Conservation (phyloP, 2,329 filamentous ascomycete species). For the Apiospora pterosperma region DNA sequence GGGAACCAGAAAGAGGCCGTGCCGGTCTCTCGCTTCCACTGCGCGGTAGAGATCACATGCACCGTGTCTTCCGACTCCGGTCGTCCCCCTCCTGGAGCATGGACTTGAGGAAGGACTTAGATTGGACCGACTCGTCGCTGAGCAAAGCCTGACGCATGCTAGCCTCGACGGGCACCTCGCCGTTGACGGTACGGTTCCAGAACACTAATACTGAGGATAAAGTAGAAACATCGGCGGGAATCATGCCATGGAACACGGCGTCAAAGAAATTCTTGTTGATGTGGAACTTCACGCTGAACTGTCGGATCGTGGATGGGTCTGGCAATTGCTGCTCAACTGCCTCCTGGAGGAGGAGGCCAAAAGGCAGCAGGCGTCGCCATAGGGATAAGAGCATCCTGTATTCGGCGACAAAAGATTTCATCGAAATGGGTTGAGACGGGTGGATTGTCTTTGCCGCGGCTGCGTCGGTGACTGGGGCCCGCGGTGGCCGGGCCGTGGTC, state of each 20-base stretch:
- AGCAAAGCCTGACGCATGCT: neutral
- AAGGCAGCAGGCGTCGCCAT: constrained; percentile 17
- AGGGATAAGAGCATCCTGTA: constrained; percentile 18
- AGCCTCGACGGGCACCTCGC: neutral
- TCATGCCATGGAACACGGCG: neutral
- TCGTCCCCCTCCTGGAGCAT: neutral
- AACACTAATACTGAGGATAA: constrained; percentile 1
- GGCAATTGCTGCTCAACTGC: neutral
- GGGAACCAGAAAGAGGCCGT: constrained; percentile 13
- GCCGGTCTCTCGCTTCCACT: constrained; percentile 7
- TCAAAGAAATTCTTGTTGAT: neutral
- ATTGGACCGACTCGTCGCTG: neutral
- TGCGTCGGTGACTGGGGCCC: constrained; percentile 8
- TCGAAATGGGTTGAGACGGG: constrained; percentile 4
- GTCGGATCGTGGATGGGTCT: neutral
- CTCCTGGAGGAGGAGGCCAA: constrained; percentile 10
- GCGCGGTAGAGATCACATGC: constrained; percentile 10
- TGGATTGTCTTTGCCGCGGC: constrained; percentile 5
- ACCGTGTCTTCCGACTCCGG: neutral
- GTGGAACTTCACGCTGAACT: neutral
- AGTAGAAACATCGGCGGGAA: neutral
- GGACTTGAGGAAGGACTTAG: neutral
- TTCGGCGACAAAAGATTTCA: constrained; percentile 16
- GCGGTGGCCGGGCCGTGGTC: constrained; percentile 18
- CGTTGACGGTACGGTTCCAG: neutral